Evolutionary conservation across 495 filamentous ascomycete genomes (phyloP).

Genomic region (Trichoderma erinaceum): DNA sequence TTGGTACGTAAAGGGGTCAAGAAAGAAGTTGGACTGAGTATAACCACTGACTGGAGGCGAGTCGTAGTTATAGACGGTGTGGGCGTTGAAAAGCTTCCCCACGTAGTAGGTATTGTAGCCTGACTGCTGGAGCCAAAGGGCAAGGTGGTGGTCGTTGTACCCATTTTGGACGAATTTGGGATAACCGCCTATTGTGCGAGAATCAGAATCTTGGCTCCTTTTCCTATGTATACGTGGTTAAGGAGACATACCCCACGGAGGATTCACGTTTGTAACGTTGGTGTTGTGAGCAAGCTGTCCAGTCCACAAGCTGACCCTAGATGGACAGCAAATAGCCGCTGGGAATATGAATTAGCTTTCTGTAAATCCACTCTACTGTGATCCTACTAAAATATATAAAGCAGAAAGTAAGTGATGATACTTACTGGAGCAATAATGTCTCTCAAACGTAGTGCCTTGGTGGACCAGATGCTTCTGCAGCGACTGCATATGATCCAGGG

Average conservation of each 20-base stretch:
- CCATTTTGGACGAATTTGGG: constrained; percentile 63
- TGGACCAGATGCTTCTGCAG: constrained; percentile 46
- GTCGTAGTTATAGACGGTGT: constrained; percentile 54
- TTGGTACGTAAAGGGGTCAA: constrained; percentile 66
- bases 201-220: background rate
- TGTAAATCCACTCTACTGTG: background rate
- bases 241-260: constrained; percentile 48
- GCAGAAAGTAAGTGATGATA: background rate
- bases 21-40: constrained; percentile 57
- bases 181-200: constrained; percentile 49
- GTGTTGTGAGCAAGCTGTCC: constrained; percentile 67
- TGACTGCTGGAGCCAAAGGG: constrained; percentile 61
- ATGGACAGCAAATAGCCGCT: constrained; percentile 55
- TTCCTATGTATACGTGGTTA: background rate
- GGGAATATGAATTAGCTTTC: background rate
- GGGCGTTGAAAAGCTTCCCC: constrained; percentile 66
- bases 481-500: constrained; percentile 51
- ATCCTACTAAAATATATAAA: background rate
- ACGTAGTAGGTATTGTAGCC: constrained; percentile 72
- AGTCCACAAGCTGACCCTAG: constrained; percentile 57
- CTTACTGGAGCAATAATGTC: constrained; percentile 50
- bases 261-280: constrained; percentile 64
- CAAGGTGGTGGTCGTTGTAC: constrained; percentile 60
- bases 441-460: constrained; percentile 49
- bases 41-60: constrained; percentile 52